Conservation (phyloP, 345 rosid species). For the Arabis alpina region DNA sequence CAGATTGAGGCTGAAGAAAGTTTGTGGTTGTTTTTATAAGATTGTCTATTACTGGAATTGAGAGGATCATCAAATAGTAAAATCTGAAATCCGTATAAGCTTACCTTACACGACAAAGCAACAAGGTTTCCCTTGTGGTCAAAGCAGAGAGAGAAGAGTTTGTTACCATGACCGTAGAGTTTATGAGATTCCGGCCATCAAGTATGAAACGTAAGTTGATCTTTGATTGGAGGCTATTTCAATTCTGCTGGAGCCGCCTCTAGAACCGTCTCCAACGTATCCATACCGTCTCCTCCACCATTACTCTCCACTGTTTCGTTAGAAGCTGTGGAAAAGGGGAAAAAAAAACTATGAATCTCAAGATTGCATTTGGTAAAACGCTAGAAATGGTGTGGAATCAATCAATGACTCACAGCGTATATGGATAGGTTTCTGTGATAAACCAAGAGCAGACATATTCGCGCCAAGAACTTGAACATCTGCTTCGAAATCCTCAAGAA, state of each 20-base stretch:
- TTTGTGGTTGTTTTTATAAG: constrained; percentile 12
- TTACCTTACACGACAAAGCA: constrained; percentile 97
- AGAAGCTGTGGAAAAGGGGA: constrained; percentile 47
- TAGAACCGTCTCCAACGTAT: constrained; percentile 87
- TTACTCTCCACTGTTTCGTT: constrained; percentile 52
- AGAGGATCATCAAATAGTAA: background rate
- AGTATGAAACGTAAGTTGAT: constrained; percentile 87
- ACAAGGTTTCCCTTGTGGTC: constrained; percentile 76
- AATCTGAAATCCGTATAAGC: constrained; percentile 10
- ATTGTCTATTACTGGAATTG: background rate
- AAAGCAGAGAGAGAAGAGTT: constrained; percentile 79
- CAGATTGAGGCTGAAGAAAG: constrained; percentile 75
- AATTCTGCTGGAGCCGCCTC: constrained; percentile 90
- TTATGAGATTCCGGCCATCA: constrained; percentile 96
- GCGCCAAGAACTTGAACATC: constrained; percentile 88
- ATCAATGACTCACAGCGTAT: constrained; percentile 52
- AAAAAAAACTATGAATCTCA: constrained; percentile 9
- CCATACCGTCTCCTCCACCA: constrained; percentile 63
- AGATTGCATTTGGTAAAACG: constrained; percentile 3
- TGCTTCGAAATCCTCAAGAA: constrained; percentile 57
- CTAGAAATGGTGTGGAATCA: constrained; percentile 4
- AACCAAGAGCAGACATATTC: constrained; percentile 94
- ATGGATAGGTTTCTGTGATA: constrained; percentile 96
- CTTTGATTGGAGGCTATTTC: constrained; percentile 89
- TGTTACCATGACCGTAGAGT: constrained; percentile 96